Evolutionary conservation across 805 yeast genomes (phyloP), one percentile per base, ranked within the genome.

Genomic region (Starmerella bombicola): DNA sequence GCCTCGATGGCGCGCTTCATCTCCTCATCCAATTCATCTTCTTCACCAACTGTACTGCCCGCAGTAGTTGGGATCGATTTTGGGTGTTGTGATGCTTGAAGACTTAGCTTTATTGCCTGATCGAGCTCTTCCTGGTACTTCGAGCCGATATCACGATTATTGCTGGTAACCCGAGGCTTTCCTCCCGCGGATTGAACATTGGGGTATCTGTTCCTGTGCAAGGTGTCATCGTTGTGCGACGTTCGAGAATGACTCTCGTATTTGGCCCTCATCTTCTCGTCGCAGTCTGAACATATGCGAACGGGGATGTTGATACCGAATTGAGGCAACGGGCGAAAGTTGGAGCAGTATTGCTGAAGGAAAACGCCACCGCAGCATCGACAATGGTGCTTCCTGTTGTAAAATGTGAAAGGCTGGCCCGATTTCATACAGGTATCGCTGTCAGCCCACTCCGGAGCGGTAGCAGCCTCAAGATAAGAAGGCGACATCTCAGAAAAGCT

Each of bases 381-480:
- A 60, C 98, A 91, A 61, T 91, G 98, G 59, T 91, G 98, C 58
- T 88, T 85, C 55, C 98, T 70, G 58, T 82, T 85, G 45, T 86
- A 64, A 56, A 88, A 70, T 1, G 91, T 67, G 56, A 91, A 91
- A 13, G 77, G 64, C 31, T 69, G 74, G 38, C 93, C 84, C 51
- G 96, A 84, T 41, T 83, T 75, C 96, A 91, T 86, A 60, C 98
- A 91, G 3, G 83, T 83, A 52, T 84, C 94, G 9, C 86, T 80
- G 55, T 91, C 98, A 18, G 81, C 78, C 98, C 98, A 91, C 52
- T 85, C 96, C 0, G 98, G 97, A 2, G 98, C 96, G 4, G 86
- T 86, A 46, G 76, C 80, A 2, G 95, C 73, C 53, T 88, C 96
- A 36, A 88, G 73, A 58, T 86, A 74, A 4, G 70, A 66, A 26